A percentile compares a stretch with the other conserved stretches of the same genome.
Conservation (phyloP, 176 grass and related monocot genomes). For the sorghum (Sorghum bicolor) region Sorghum_bicolor_NCBIv3 NC_012875.2:40967501-40968000, state of each 20-base stretch:
- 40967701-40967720: neutral
- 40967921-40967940: neutral
- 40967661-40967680: too few relatives aligned
- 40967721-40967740: constrained; percentile 18
- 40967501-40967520: too few relatives aligned
- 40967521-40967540: neutral
- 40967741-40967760: neutral
- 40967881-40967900: too few relatives aligned
- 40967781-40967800: too few relatives aligned
- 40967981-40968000: neutral
- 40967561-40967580: neutral
- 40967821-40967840: neutral
- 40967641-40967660: too few relatives aligned
- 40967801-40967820: neutral
- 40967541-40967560: neutral
- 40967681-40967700: too few relatives aligned
- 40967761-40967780: neutral
- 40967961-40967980: neutral
- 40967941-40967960: constrained; percentile 20
- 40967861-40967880: neutral
- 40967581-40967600: neutral
- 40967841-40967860: neutral
- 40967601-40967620: too few relatives aligned
- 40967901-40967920: constrained; percentile 1
- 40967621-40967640: neutral